These are phyloP conservation scores for Aspergillus novofumigatus DNA, from an alignment of 2,329 filamentous ascomycete genomes.

Conservation along the genomic window DNA sequence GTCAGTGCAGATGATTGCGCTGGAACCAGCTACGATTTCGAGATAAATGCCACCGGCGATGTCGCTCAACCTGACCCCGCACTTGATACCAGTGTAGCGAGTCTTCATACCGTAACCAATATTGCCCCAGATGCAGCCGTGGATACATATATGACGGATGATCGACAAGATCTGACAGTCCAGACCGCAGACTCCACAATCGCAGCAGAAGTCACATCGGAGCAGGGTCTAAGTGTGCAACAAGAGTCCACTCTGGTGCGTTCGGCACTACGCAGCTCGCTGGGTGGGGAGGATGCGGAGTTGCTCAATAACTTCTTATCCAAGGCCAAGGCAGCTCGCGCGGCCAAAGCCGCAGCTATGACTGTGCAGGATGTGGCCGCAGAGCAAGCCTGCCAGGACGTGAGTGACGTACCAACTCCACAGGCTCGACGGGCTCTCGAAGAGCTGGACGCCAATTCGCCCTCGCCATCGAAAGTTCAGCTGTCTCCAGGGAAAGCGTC, in stretches of 20 bases:
- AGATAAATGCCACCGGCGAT: conserved; percentile 12
- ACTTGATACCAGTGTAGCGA: background rate
- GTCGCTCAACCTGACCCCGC: conserved; percentile 1
- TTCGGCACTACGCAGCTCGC: conserved; percentile 34
- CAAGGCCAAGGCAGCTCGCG: conserved; percentile 39
- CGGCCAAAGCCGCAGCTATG: conserved; percentile 28
- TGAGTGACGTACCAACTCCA: conserved; percentile 23
- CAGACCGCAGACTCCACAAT: conserved; percentile 1
- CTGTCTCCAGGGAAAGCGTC: conserved; percentile 27
- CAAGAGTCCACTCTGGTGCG: conserved; percentile 32
- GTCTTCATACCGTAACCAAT: background rate
- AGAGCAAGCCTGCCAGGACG: conserved; percentile 10
- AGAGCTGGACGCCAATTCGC: conserved; percentile 36
- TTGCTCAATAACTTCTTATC: conserved; percentile 39
- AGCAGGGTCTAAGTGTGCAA: conserved; percentile 25
- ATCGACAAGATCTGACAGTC: conserved; percentile 4
- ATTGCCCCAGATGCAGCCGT: background rate
- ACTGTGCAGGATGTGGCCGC: conserved; percentile 16
- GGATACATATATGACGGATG: conserved; percentile 10
- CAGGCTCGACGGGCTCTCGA: conserved; percentile 33
- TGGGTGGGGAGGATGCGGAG: conserved; percentile 38
- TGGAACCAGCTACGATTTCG: conserved; percentile 2
- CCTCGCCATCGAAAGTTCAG: conserved; percentile 31
- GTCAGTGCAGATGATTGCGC: conserved; percentile 3
- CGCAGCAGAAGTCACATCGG: conserved; percentile 12